Evolutionary conservation across 805 yeast genomes (phyloP).

Genomic region (Candida pseudofarinosa): DNA sequence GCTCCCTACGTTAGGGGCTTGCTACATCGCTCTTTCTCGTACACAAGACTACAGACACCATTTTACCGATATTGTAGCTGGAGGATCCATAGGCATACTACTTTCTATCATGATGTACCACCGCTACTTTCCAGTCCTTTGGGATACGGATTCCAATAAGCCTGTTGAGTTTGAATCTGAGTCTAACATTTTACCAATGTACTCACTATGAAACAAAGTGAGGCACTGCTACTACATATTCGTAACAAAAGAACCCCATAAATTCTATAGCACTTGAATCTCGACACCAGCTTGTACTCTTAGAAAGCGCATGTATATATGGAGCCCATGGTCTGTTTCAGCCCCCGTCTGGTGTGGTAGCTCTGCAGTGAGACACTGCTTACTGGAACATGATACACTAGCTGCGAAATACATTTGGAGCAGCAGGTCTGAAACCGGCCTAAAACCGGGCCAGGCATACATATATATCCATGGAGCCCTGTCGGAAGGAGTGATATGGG

Average conservation of each 20-base stretch:
- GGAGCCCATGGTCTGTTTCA: neutral
- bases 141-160: conserved; percentile 7
- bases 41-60: conserved; percentile 38
- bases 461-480: neutral
- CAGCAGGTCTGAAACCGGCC: neutral
- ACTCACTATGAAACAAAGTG: too few relatives aligned
- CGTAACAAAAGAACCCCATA: too few relatives aligned
- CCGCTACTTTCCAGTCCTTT: conserved; percentile 22
- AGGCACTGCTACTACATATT: too few relatives aligned
- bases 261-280: too few relatives aligned
- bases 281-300: too few relatives aligned
- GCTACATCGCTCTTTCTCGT: conserved; percentile 30
- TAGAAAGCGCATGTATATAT: too few relatives aligned
- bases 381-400: neutral
- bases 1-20: conserved; percentile 23
- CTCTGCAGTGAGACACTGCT: neutral
- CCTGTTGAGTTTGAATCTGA: conserved; percentile 8
- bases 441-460: neutral
- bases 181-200: conserved; percentile 4
- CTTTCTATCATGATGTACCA: conserved; percentile 24
- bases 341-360: neutral
- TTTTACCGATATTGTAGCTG: conserved; percentile 31
- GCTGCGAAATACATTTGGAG: neutral
- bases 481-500: too few relatives aligned
- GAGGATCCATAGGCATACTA: conserved; percentile 26